Percentiles rank a stretch among this genome's conserved stretches.
Conservation (phyloP, 2,329 filamentous ascomycete genomes). For the Pezicula neosporulosa region DNA sequence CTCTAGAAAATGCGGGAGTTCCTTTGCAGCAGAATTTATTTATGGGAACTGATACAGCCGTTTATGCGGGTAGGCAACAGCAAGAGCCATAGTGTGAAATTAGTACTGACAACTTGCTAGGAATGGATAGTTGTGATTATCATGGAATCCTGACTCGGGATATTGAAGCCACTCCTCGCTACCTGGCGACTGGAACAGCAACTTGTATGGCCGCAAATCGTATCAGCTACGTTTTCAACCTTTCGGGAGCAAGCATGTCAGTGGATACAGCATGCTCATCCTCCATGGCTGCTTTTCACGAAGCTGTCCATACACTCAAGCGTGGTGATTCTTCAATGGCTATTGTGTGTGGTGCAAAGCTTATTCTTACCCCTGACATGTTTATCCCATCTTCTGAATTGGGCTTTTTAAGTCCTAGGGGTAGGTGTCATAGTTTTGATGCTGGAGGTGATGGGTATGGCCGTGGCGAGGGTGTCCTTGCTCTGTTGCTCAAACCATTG, state of each 20-base stretch:
- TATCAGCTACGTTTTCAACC: conserved; percentile 19
- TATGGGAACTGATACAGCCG: conserved; percentile 11
- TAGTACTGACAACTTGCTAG: neutral
- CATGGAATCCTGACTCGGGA: conserved; percentile 12
- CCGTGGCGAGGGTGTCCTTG: conserved; percentile 56
- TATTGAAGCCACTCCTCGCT: conserved; percentile 14
- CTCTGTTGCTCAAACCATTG: conserved; percentile 55
- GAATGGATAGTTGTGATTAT: conserved; percentile 4
- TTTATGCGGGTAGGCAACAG: conserved; percentile 4
- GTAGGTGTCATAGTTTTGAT: conserved; percentile 46
- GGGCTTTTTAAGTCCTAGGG: conserved; percentile 42
- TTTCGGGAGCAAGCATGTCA: conserved; percentile 1
- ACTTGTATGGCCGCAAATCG: conserved; percentile 10
- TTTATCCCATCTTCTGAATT: conserved; percentile 2
- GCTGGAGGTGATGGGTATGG: conserved; percentile 56
- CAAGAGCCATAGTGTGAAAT: no score
- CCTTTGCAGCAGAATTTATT: neutral
- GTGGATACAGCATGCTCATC: conserved; percentile 56
- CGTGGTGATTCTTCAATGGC: conserved; percentile 41
- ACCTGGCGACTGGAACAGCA: conserved; percentile 13
- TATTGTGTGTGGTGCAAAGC: conserved; percentile 38
- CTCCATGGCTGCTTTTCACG: conserved; percentile 49
- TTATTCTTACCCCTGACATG: conserved; percentile 10
- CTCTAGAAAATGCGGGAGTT: conserved; percentile 2
- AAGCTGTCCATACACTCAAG: conserved; percentile 45